phyloP scores from a whole-genome alignment of 345 rosid genomes.

The Eucalyptus caleyi region DNA sequence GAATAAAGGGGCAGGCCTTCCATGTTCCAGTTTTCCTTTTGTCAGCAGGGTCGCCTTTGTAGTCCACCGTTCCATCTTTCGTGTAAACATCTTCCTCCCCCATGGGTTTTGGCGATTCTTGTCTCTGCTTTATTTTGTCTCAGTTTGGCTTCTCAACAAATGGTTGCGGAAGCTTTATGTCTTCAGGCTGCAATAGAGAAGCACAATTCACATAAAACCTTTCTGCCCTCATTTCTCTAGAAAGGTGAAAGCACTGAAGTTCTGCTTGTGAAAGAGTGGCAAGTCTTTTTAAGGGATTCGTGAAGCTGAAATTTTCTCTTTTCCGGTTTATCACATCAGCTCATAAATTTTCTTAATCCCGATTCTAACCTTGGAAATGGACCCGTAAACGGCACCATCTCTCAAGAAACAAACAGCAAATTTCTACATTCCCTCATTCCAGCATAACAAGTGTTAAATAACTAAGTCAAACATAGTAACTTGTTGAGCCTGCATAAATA shows the following conservation, averaged over 20 bases:
- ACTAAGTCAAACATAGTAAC: not conserved
- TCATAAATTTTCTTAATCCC: not conserved
- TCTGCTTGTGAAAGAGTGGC: not conserved
- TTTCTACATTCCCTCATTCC: not conserved
- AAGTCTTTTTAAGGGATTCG: not conserved
- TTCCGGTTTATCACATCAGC: not conserved
- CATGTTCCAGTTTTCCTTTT: conserved; percentile 55
- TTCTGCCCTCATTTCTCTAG: not conserved
- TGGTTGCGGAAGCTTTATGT: not conserved
- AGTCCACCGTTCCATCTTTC: conserved; percentile 62
- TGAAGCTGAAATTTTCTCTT: not conserved
- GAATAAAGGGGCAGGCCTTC: conserved; percentile 77
- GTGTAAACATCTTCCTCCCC: conserved; percentile 32
- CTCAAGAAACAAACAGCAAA: not conserved
- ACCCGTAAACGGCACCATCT: not conserved
- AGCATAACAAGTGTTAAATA: not conserved
- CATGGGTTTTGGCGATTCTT: not conserved
- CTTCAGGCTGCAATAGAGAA: not conserved
- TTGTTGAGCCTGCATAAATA: not conserved
- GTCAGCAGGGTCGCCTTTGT: conserved; percentile 43
- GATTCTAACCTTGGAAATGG: not conserved
- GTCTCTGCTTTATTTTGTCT: not conserved
- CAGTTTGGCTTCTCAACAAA: not conserved
- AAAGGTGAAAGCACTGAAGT: not conserved
- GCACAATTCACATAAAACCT: not conserved